Conservation (phyloP, 2,329 filamentous ascomycete species). For the Lecanicillium sp. region DNA sequence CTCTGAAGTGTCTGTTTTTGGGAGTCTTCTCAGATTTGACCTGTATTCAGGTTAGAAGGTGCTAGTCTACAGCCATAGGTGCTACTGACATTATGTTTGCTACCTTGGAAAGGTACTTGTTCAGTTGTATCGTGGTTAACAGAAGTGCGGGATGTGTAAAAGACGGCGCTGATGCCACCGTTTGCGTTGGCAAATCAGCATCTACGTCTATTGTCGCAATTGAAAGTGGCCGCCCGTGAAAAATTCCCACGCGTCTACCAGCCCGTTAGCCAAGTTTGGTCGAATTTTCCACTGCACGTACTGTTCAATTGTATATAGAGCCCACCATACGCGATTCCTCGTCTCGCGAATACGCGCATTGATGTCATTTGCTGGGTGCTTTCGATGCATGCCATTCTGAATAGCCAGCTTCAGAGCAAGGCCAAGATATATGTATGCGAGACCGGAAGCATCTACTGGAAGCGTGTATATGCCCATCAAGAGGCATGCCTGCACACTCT, state of each 20-base stretch:
- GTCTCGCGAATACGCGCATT: constrained; percentile 44
- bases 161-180: constrained; percentile 33
- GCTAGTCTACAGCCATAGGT: constrained; percentile 10
- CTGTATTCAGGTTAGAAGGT: constrained; percentile 20
- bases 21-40: constrained; percentile 28
- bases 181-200: constrained; percentile 43
- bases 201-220: constrained; percentile 48
- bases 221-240: constrained; percentile 50
- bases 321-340: constrained; percentile 53
- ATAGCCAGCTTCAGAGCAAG: constrained; percentile 51
- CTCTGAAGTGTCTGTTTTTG: constrained; percentile 27
- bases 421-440: constrained; percentile 52
- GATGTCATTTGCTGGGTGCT: constrained; percentile 40
- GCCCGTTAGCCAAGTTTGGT: too few species aligned
- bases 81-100: constrained; percentile 33
- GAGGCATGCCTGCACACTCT: constrained; percentile 52
- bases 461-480: constrained; percentile 50
- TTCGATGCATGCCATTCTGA: constrained; percentile 55
- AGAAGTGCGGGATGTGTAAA: constrained; percentile 40
- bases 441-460: constrained; percentile 49
- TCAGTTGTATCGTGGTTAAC: constrained; percentile 36
- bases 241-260: constrained; percentile 46
- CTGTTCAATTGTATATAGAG: constrained; percentile 51
- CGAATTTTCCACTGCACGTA: too few species aligned
- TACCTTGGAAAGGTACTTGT: constrained; percentile 30